Base-by-base conservation (phyloP, 495 filamentous ascomycete species). In the Talaromyces borbonicus region DNA sequence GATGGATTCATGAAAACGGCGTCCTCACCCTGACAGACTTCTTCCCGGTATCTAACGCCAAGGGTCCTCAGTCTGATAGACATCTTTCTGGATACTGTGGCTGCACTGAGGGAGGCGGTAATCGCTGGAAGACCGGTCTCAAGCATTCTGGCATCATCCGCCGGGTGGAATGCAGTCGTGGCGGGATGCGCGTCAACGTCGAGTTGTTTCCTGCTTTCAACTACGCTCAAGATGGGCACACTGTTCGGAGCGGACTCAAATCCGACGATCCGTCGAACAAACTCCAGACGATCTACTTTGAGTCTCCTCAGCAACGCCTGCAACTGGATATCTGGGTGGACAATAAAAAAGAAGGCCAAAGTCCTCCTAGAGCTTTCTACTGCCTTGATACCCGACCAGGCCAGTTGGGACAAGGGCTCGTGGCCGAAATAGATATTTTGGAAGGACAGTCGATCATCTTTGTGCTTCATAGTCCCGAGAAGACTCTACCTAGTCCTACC, bases 191-290 rank as follows among this genome's bases (percentile, higher is more conserved):
- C 22, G 50, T 85, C 68, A 71, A 79, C 29, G 65, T 85, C 11
- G 76, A 84, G 49, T 54, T 87, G 11, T 85, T 85, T 46, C 81
- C 83, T 4, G 80, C 80, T 15, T 84, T 84, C 50, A 76, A 79
- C 43, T 87, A 85, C 58, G 81, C 79, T 3, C 65, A 61, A 18
- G 79, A 75, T 29, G 23, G 60, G 5, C 81, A 85, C 52, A 74
- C 60, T 0, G 45, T 60, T 37, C 56, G 61, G 18, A 50, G 52
- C 12, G 59, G 54, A 19, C 40, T 61, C 38, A 47, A 66, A 9
- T 57, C 63, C 27, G 53, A 64, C 11, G 32, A 57, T 8, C 48
- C 50, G 26, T 58, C 55, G 4, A 45, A 60, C n/a, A 55, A 68
- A 37, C 77, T 76, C 52, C 79, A 83, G 60, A 74, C 72, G 0